phyloP scores from a whole-genome alignment of 805 yeast species.

The Vanderwaltozyma yarrowii region DNA sequence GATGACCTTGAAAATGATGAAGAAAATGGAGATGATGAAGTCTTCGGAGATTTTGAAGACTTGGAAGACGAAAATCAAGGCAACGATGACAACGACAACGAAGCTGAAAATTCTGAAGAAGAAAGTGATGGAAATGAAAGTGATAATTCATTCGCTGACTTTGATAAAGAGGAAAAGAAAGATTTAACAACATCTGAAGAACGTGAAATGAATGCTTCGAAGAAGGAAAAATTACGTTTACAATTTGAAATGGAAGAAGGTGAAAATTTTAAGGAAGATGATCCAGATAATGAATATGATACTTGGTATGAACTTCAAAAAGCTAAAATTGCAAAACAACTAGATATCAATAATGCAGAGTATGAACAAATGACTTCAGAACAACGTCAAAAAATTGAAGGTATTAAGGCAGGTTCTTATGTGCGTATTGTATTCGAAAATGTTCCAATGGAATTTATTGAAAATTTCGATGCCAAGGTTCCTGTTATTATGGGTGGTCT shows the following conservation, averaged over 20 bases:
- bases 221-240: conserved; percentile 76
- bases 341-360: conserved; percentile 84
- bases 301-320: conserved; percentile 98
- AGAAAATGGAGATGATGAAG: conserved; percentile 39
- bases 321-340: conserved; percentile 92
- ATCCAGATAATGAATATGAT: conserved; percentile 77
- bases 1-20: conserved; percentile 27
- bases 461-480: conserved; percentile 72
- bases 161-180: conserved; percentile 32
- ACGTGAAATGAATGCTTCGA: conserved; percentile 73
- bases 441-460: conserved; percentile 83
- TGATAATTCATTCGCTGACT: conserved; percentile 32
- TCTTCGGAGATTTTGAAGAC: conserved; percentile 50
- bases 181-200: conserved; percentile 56
- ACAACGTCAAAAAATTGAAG: conserved; percentile 78
- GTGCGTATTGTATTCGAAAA: conserved; percentile 77
- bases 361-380: conserved; percentile 61
- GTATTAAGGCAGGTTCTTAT: conserved; percentile 87
- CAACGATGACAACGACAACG: conserved; percentile 35
- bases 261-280: conserved; percentile 65
- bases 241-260: conserved; percentile 72
- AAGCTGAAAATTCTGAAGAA: conserved; percentile 9
- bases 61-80: conserved; percentile 42
- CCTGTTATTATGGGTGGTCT: conserved; percentile 90
- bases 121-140: conserved; percentile 21